phyloP scores from a whole-genome alignment of 2,329 filamentous ascomycete genomes.

The Botrytis hyacinthi region DNA sequence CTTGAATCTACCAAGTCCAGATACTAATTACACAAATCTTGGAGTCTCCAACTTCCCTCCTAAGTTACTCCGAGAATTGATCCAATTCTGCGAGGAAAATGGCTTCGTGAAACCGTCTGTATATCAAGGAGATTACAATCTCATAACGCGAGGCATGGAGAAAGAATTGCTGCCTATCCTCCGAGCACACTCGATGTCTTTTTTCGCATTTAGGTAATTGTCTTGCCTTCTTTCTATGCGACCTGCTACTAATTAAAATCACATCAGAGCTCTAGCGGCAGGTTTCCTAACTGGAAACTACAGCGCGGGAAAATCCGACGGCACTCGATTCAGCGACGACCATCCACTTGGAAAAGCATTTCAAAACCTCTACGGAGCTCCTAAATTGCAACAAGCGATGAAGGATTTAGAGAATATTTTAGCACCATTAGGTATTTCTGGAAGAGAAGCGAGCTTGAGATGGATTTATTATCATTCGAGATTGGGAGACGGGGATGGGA shows the following conservation, averaged over 20 bases:
- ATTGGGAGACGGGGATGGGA: not conserved
- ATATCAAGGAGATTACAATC: constrained; percentile 37
- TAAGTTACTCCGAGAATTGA: not conserved
- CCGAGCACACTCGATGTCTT: not conserved
- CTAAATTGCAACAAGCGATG: constrained; percentile 1
- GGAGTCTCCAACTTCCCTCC: not conserved
- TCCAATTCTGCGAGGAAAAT: constrained; percentile 6
- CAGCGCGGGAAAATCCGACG: not conserved
- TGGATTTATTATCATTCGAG: constrained; percentile 4
- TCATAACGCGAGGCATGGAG: constrained; percentile 20
- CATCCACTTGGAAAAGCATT: not conserved
- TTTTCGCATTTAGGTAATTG: not conserved
- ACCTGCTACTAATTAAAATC: not conserved
- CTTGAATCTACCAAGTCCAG: too few relatives aligned
- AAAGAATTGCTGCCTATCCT: not conserved
- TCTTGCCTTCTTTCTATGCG: not conserved
- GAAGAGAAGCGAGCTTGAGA: not conserved
- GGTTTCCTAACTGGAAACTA: constrained; percentile 7
- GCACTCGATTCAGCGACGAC: not conserved
- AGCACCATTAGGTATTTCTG: not conserved
- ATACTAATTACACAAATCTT: constrained; percentile 21
- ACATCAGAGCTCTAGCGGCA: not conserved
- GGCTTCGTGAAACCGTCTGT: constrained; percentile 33
- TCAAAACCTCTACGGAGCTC: not conserved
- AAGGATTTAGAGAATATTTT: not conserved